Base-by-base conservation (phyloP, 1,284 basidiomycete genomes). In the Phylloboletellus chloephorus region DNA sequence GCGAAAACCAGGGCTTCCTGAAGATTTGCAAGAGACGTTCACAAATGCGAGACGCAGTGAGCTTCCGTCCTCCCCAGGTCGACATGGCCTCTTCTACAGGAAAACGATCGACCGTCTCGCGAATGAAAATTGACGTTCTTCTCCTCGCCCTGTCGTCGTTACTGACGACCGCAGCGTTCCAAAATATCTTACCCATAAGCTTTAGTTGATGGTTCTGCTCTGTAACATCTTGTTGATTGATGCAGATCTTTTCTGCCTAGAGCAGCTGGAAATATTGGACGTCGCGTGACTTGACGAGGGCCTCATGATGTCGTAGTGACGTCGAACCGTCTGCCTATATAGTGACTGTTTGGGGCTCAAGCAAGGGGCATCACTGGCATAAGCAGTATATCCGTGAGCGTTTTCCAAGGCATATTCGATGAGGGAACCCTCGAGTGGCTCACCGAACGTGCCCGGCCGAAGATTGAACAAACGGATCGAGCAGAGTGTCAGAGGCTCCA, bases 111-210 rank as follows among this genome's bases (percentile, higher is more conserved):
- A 34, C 33, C 33, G 24, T 34, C 7, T 17, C 15, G 6, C 26
- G 37, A 21, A 38, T 19, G 21, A 38, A 38, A 15, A 9, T 5
- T 5, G 6, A 22, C 30, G 10, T 38, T 20, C 11, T 9, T 31
- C 15, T 38, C 37, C 6, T 38, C 37, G 28, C 28, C 37, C 20
- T 38, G 3, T 38, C 28, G 12, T 39, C 37, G 5, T 25, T 22
- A 13, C 37, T 29, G 30, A 39, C 30, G 15, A 19, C 12, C 6
- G 17, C 15, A 16, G 37, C 30, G 13, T 21, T 7, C 7, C 21
- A 22, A 17, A 39, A 39, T 3, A 39, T 31, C 9, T 23, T 17
- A 3, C 35, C 35, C 22, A 39, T 39, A 6, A 31, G n/a, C 17
- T 19, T 25, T n/a, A 36, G 24, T 17, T 36, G 34, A 8, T 36